Conservation (phyloP, 441 rosid species). For the Eutrema salsugineum region DNA sequence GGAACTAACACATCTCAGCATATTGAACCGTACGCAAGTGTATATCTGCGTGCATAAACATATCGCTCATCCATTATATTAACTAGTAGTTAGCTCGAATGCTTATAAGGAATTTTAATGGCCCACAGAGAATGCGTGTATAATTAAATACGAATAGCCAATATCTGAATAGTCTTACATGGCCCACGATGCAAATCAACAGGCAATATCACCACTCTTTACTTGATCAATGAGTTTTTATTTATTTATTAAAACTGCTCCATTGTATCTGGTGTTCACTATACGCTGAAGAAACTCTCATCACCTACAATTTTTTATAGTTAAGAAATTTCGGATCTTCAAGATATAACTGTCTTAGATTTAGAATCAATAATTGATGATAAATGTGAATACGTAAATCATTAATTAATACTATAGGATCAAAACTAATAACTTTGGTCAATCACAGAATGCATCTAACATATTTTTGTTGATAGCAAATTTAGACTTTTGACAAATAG, state of each 20-base stretch:
- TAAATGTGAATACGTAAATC: background rate
- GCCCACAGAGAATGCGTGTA: conserved; percentile 29
- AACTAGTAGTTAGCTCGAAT: conserved; percentile 2
- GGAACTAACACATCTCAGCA: conserved; percentile 6
- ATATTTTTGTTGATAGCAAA: background rate
- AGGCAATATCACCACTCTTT: conserved; percentile 10
- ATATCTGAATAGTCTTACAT: conserved; percentile 23
- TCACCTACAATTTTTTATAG: background rate
- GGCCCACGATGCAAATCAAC: conserved; percentile 29
- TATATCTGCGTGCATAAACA: background rate
- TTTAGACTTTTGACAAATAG: background rate
- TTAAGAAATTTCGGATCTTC: background rate
- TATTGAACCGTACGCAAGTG: conserved; percentile 14
- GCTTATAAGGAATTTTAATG: conserved; percentile 15
- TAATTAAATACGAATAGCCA: conserved; percentile 17
- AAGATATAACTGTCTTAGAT: background rate
- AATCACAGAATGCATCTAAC: background rate
- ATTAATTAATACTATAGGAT: background rate
- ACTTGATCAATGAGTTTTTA: conserved; percentile 16
- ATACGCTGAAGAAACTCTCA: background rate
- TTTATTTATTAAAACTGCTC: background rate
- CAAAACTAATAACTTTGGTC: background rate
- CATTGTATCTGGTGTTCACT: conserved; percentile 3
- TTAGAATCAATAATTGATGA: background rate
- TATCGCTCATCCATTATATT: background rate